Evolutionary conservation across 768 basidiomycete species (phyloP), one percentile per base, ranked within the genome.

Genomic region (Cubamyces lactineus): DNA sequence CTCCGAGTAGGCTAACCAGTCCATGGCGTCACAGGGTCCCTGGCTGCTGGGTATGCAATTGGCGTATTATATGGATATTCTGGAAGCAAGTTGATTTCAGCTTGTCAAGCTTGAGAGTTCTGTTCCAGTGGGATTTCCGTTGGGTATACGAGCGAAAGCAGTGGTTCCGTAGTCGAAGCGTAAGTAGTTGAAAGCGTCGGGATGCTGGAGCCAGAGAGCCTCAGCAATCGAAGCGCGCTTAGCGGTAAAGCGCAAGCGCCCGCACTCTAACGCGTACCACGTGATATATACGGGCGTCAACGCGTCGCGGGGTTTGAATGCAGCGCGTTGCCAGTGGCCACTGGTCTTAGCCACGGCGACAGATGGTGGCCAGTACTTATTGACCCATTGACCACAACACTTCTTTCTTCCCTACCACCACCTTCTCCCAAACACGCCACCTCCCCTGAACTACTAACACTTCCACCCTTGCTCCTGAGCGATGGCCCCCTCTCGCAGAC

Each of bases 1-100:
- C 30, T 13, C 17, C 21, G 19, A 23, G 13, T n/a, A 23, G 21
- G 19, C 56, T 15, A 4, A 67, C 66, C 61, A 65, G 53, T 67
- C 66, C 63, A 63, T 66, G 2, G 15, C 34, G 34, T 34, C 5
- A 34, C 34, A 34, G 11, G 4, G 34, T 34, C 34, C 34, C 34
- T 9, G 34, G 34, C 34, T 34, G 34, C 11, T 11, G 4, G 34
- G 34, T 34, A 34, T 34, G 9, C 34, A 34, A 34, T 11, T 6
- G 34, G 9, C 9, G 34, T 34, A 34, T 34, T 34, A 34, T 34
- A 34, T 11, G 34, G 9, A 11, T 34, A 34, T 34, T 11, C 34
- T 34, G 34, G 5, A 11, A 9, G 34, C 11, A 34, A 7, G 28
- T 34, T 34, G 34, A 6, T 11, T 6, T 11, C 9, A 1, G 1